Conservation (phyloP, 2,329 filamentous ascomycete genomes). For the Grosmannia penicillata region DNA sequence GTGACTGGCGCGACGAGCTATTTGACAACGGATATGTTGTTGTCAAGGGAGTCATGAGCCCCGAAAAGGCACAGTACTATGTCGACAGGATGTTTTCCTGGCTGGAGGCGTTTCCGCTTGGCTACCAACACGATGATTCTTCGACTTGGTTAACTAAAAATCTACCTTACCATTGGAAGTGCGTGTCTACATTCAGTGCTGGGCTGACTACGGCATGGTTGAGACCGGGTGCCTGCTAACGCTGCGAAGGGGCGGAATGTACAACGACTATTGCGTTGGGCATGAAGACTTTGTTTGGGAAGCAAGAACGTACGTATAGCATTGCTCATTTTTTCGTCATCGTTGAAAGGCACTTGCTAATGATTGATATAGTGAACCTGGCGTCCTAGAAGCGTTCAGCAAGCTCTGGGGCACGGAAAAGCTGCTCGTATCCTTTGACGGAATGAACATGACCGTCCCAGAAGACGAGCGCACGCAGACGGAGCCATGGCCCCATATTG, state of each 20-base stretch:
- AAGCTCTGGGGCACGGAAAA: constrained; percentile 22
- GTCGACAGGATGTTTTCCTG: constrained; percentile 13
- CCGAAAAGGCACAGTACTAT: constrained; percentile 22
- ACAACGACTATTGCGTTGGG: constrained; percentile 15
- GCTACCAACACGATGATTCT: constrained; percentile 13
- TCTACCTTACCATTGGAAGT: constrained; percentile 17
- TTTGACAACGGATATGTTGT: constrained; percentile 24
- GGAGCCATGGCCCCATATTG: constrained; percentile 20
- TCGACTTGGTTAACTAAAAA: constrained; percentile 20
- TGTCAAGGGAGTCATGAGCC: constrained; percentile 27
- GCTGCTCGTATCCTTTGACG: constrained; percentile 21
- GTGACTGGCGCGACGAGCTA: constrained; percentile 19
- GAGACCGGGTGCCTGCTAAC: neutral
- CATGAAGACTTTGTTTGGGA: constrained; percentile 26
- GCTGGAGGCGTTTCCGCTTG: constrained; percentile 10
- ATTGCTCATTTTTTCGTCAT: too few relatives aligned
- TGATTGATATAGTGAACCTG: constrained; percentile 15
- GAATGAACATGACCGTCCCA: constrained; percentile 21
- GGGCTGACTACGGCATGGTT: too few relatives aligned
- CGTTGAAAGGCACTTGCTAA: neutral
- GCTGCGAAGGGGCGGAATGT: constrained; percentile 11
- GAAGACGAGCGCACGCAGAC: constrained; percentile 12
- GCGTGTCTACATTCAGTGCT: neutral
- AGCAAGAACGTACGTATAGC: constrained; percentile 12
- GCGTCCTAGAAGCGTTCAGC: constrained; percentile 21